Evolutionary conservation across 2,329 filamentous ascomycete species (phyloP), one percentile per base, ranked within the genome.

Genomic region (Rachicladosporium sp.): DNA sequence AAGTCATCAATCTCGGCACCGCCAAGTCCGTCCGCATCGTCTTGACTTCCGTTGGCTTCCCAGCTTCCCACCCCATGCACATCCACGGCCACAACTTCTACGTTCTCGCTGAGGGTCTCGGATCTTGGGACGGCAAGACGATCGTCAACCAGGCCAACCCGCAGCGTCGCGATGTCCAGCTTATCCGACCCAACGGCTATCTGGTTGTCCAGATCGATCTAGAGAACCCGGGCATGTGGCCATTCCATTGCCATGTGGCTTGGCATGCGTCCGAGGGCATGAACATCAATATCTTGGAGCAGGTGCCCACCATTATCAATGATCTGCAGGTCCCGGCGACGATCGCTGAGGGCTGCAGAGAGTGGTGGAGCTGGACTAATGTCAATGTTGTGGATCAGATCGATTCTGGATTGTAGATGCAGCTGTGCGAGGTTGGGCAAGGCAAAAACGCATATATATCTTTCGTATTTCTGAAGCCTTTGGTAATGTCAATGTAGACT

Each of bases 21-120:
- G 73, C 73, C 45, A 61, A 60, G 30, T 72, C 70, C 5, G 64
- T 82, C 21, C 65, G 76, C 6, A 57, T 82, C 11, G 62, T 77
- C 10, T 53, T 81, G 6, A 70, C 69, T 21, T 48, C 49, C 21
- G 48, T 55, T 44, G 30, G 45, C 35, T 53, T 53, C 41, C 44
- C 51, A 32, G 33, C 44, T 36, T 38, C 48, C 12, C 55, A 59
- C 31, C 57, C 56, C 7, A 56, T 60, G 50, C 56, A 57, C 45
- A 42, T 57, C 6, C 56, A 59, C 45, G 56, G 53, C 15, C 51
- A 55, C 48, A 54, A 56, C 45, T 48, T 54, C 39, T 46, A 50
- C 21, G 32, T 55, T 38, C 48, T 55, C 5, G 45, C 43, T 13
- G 47, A 45, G 11, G 53, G 52, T 33, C 32, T 36, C 21, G 43